Percentiles rank a stretch among this genome's conserved stretches.
Evolutionary conservation across 352 stramenopile genomes (phyloP).

Genomic region (Phytophthora kernoviae): DNA sequence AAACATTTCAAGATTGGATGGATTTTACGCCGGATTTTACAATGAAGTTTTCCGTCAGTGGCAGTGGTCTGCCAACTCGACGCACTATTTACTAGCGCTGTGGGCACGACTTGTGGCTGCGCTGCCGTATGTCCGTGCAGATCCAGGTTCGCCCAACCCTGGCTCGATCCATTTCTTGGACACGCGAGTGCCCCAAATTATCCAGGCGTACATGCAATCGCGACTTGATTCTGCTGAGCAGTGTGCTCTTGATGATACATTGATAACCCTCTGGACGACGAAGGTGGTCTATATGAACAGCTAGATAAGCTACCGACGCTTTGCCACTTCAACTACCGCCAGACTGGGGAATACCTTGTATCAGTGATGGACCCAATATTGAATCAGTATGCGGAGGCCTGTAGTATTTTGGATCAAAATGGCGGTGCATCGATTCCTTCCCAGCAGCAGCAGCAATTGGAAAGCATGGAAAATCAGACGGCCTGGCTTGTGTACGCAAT

Average conservation of each 20-base stretch:
- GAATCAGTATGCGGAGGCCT: conserved; percentile 92
- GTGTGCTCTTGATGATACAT: conserved; percentile 90
- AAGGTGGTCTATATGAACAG: conserved; percentile 96
- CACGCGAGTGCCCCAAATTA: conserved; percentile 82
- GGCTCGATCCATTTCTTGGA: conserved; percentile 74
- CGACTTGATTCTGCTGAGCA: conserved; percentile 95
- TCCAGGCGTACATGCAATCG: conserved; percentile 96
- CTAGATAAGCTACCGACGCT: conserved; percentile 97
- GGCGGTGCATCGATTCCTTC: conserved; percentile 35
- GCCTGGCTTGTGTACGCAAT: conserved; percentile 98
- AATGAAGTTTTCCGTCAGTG: conserved; percentile 96
- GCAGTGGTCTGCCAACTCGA: conserved; percentile 94
- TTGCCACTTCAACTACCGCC: conserved; percentile 96
- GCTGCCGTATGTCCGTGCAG: conserved; percentile 94
- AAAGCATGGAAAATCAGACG: conserved; percentile 94
- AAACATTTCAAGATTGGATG: conserved; percentile 97
- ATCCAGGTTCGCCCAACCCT: conserved; percentile 56
- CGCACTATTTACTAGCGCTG: conserved; percentile 97
- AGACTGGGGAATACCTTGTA: conserved; percentile 93
- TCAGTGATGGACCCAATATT: conserved; percentile 95
- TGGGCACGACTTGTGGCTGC: conserved; percentile 96
- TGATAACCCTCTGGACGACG: conserved; percentile 97
- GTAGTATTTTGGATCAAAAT: conserved; percentile 77
- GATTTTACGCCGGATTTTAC: conserved; percentile 96
- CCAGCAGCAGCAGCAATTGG: conserved; percentile 62